Conservation (phyloP, 106 monocot species). For the Apostasia ramifera region DNA sequence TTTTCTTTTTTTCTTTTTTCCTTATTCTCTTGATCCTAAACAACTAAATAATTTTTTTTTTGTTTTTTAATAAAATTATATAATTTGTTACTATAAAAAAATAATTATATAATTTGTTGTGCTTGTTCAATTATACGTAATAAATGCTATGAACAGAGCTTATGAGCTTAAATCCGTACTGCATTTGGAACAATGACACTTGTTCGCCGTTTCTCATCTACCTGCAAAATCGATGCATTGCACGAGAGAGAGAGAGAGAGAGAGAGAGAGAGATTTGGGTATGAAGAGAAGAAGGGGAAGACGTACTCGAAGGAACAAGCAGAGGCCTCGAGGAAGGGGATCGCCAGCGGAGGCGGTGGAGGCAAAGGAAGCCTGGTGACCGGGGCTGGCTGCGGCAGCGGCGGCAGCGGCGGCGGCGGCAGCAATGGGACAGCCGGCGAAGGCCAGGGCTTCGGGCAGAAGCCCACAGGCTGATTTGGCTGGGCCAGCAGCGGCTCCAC, state of each 20-base stretch:
- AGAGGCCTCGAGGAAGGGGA: conserved; percentile 24
- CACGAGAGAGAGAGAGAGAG: background rate
- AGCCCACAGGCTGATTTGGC: conserved; percentile 35
- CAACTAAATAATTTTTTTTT: no score
- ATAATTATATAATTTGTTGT: background rate
- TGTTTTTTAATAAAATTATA: background rate
- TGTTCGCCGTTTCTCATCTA: background rate
- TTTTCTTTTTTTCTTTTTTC: no score
- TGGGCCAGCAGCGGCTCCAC: conserved; percentile 50
- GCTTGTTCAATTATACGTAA: background rate
- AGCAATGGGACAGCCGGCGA: background rate
- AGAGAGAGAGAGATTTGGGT: background rate
- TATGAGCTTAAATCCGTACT: background rate
- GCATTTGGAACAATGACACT: background rate
- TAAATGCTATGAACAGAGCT: no score
- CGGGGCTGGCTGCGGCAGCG: background rate
- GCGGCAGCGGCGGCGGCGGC: background rate
- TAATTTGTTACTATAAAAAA: background rate
- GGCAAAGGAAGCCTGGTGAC: background rate
- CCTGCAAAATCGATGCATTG: no score
- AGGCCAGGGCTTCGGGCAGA: conserved; percentile 20
- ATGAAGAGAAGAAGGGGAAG: background rate
- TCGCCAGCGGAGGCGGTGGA: background rate
- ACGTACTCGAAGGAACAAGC: conserved; percentile 40
- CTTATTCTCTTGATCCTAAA: no score